Evolutionary conservation across 768 basidiomycete genomes (phyloP).

Genomic region (Hebeloma cylindrosporum): DNA sequence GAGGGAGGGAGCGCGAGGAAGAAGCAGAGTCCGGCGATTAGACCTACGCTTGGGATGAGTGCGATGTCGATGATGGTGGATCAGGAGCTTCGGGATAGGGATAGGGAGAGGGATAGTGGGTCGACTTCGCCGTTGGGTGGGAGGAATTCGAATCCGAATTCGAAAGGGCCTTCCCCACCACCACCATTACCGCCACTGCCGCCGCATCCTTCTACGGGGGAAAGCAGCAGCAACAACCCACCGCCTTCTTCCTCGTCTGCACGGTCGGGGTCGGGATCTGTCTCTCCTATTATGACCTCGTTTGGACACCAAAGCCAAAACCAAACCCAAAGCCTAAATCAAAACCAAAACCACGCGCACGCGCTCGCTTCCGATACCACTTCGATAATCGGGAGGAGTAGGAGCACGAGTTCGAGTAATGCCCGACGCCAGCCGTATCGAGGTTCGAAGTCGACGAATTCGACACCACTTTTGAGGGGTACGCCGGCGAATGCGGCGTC

Average conservation of each 20-base stretch:
- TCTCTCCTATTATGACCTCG: too few species aligned
- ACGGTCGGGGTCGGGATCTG: constrained; percentile 15
- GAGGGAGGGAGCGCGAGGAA: constrained; percentile 51
- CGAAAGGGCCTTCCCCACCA: constrained; percentile 10
- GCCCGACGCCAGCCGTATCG: constrained; percentile 23
- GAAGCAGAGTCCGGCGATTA: constrained; percentile 51
- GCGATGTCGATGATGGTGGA: background rate
- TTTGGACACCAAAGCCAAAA: background rate
- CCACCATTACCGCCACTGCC: background rate
- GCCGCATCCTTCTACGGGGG: background rate
- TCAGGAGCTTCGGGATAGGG: background rate
- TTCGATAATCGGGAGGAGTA: background rate
- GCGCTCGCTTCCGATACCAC: background rate
- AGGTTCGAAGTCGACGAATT: constrained; percentile 55
- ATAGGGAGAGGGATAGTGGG: constrained; percentile 6
- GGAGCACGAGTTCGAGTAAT: constrained; percentile 2
- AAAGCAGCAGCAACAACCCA: background rate
- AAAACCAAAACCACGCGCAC: background rate
- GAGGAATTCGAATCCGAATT: background rate
- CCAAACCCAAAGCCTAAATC: background rate
- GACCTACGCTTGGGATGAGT: constrained; percentile 23
- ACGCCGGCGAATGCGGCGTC: constrained; percentile 8
- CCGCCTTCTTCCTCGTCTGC: constrained; percentile 7
- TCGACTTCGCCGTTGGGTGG: constrained; percentile 16
- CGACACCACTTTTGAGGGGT: constrained; percentile 51